Base-by-base conservation (phyloP, 345 rosid species). In the Populus euphratica region DNA sequence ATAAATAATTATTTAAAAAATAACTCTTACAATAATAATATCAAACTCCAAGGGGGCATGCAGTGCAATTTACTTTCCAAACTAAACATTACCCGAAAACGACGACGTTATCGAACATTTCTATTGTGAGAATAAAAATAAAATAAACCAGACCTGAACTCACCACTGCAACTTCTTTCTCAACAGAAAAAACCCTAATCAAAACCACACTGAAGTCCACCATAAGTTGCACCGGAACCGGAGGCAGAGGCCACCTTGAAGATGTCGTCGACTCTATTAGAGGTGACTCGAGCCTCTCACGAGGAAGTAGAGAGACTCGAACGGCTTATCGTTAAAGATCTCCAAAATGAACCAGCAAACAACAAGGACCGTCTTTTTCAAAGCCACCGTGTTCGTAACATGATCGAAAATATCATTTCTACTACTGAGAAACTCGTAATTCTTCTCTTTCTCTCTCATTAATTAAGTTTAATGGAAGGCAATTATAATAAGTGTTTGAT, bases 251-350 rank as follows among this genome's bases (percentile, higher is more conserved):
- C 52, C 29, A 20, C 23, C 12, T 14, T 9, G 63, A 17, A 54
- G 25, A 96, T 96, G 99, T 92, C 98, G 63, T 92, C 99, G 78
- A 94, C 98, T 43, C 88, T 94, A 63, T 87, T 96, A 73, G 99
- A 92, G 89, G 85, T 84, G 79, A 92, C 97, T 49, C 93, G 99
- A 38, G 88, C 93, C 17, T 83, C 90, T 36, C 99, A 96, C 62
- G 98, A 96, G 86, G 98, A 96, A 76, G 84, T 94, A 63, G 99
- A 96, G 83, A 86, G 94, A 59, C 39, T 92, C 23, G 98, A 96
- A 82, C 92, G 98, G 59, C 86, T 94, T 25, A 74, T 96, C 70
- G 97, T 94, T 69, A 89, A 91, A 88, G 98, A 96, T 84, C 90
- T 96, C 54, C 99, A 92, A 81, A 90, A 82, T 10, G 96, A 89